Percentiles rank a stretch among this genome's conserved stretches.
These are phyloP conservation scores for Macrolepiota fuliginosa DNA, from an alignment of 768 basidiomycete genomes.

Conservation along the genomic window DNA sequence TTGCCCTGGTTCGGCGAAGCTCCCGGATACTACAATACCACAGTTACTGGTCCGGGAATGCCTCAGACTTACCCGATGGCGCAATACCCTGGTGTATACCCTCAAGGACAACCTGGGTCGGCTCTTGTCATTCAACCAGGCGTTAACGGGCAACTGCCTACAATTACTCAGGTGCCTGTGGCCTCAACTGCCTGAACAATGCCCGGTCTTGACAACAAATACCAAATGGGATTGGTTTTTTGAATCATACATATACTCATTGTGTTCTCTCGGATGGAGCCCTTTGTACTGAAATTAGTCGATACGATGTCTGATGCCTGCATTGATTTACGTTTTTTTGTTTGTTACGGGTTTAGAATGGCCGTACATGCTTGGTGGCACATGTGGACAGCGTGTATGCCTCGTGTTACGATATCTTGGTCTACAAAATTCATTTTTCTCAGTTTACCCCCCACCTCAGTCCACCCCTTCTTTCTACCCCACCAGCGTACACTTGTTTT, in stretches of 20 bases:
- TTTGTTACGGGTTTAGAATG: not conserved
- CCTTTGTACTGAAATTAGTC: not conserved
- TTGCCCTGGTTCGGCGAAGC: conserved; percentile 77
- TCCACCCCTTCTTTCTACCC: conserved; percentile 5
- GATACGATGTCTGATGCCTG: not conserved
- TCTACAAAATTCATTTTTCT: not conserved
- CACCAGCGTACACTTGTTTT: not conserved
- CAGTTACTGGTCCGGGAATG: conserved; percentile 21
- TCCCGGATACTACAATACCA: conserved; percentile 57
- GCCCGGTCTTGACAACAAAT: not conserved
- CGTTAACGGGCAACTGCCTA: conserved; percentile 53
- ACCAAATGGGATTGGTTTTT: not conserved
- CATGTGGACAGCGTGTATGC: conserved; percentile 12
- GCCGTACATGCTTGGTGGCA: not conserved
- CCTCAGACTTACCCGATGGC: conserved; percentile 28
- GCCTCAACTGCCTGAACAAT: not conserved
- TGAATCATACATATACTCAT: not conserved
- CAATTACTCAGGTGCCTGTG: conserved; percentile 50
- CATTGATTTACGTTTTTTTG: not conserved
- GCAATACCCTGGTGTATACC: conserved; percentile 27
- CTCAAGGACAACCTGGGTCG: conserved; percentile 44
- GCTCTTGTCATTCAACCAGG: conserved; percentile 71
- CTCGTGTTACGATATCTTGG: conserved; percentile 5
- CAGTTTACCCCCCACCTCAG: not conserved
- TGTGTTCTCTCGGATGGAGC: not conserved